Evolutionary conservation across 1,139 yeast species (phyloP).

Genomic region (Hanseniaspora gamundiae): DNA sequence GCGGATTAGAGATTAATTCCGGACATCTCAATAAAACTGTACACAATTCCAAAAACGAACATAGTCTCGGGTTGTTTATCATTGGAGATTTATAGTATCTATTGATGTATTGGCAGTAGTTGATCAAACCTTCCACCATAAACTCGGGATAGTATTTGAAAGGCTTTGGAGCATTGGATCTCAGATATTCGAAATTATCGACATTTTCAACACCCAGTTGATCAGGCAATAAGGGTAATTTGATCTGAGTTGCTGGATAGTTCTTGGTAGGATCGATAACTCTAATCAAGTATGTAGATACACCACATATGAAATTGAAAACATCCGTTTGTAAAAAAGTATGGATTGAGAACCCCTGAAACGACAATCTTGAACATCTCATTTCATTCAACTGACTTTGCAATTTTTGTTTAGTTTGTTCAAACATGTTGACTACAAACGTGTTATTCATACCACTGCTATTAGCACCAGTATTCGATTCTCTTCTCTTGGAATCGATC

Average conservation of each 20-base stretch:
- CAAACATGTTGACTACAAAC: constrained; percentile 6
- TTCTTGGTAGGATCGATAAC: constrained; percentile 58
- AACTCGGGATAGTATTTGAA: constrained; percentile 83
- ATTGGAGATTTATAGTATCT: constrained; percentile 51
- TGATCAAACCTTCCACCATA: constrained; percentile 70
- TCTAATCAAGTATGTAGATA: constrained; percentile 57
- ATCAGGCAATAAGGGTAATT: constrained; percentile 51
- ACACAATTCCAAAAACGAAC: constrained; percentile 58
- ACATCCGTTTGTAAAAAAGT: constrained; percentile 48
- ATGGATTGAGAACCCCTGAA: constrained; percentile 48
- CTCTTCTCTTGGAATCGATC: constrained; percentile 11
- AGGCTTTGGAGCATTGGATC: constrained; percentile 56
- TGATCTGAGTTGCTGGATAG: constrained; percentile 45
- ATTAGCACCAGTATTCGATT: no score
- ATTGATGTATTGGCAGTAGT: constrained; percentile 55
- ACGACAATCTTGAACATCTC: constrained; percentile 19
- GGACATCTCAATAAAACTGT: constrained; percentile 74
- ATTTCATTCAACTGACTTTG: constrained; percentile 3
- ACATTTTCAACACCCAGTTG: constrained; percentile 44
- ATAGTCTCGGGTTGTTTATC: constrained; percentile 38
- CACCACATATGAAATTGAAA: constrained; percentile 67
- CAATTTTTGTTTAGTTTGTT: constrained; percentile 4
- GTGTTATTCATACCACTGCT: constrained; percentile 7
- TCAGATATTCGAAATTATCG: constrained; percentile 58
- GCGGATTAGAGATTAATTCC: constrained; percentile 81